Base-by-base conservation (phyloP, 257 asterid genomes). In the Mentha longifolia region DNA sequence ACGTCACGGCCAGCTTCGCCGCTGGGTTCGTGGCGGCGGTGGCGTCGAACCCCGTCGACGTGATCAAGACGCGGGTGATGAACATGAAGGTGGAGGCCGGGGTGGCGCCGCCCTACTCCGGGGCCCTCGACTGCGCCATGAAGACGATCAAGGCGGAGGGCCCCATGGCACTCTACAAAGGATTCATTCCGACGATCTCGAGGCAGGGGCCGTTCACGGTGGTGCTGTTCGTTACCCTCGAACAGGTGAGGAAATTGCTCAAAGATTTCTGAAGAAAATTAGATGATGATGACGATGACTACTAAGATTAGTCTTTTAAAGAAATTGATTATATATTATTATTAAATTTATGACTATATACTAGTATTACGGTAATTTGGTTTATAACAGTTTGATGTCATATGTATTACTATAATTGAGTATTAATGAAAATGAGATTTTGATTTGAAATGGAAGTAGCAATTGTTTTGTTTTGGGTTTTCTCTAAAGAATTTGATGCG, bases 11-110 rank as follows among this genome's bases (percentile, higher is more conserved):
- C 50, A 92, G 98, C 77, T 90, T 92, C 72, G 91, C 95, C 0
- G 98, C 98, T 2, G 96, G 98, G 30, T 88, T 92, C n/a, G 95
- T 92, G 78, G 98, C 96, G n/a, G 80, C 98, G 12, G 90, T 92
- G 72, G 96, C 79, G 1, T 86, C 98, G 15, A 92, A 92, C 35
- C 98, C 98, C 17, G 96, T 92, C 33, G 97, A 92, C 61, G 98
- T 92, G 76, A 87, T 92, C 25, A 92, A 92, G 75, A 92, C 98
- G 42, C 73, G 98, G 30, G 96, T 89, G 83, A 92, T 92, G 97
- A 92, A 84, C 73, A 92, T 92, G 98, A 89, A 84, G 79, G 96
- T 92, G 43, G 97, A 83, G 82, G 60, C 87, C 0, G 96, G 97
- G 20, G 79, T 12, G 80, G 83, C 76, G 69, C 77, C 95, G 71